A percentile compares a stretch with the other conserved stretches of the same genome.
phyloP scores from a whole-genome alignment of 352 stramenopile species.

The Phytophthora chlamydospora region DNA sequence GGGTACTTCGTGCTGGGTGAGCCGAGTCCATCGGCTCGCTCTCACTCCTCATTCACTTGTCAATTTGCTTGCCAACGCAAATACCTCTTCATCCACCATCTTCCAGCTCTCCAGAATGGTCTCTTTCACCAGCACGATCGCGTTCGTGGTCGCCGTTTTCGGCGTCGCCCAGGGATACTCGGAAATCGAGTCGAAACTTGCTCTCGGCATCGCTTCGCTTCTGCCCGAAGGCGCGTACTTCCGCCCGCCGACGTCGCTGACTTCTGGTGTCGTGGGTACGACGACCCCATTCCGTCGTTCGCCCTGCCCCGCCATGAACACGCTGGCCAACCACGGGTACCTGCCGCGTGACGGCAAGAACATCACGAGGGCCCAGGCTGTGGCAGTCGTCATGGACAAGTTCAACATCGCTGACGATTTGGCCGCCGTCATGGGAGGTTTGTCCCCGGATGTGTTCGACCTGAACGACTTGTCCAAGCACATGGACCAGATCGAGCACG shows the following conservation, averaged over 20 bases:
- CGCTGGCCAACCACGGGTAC: slow-evolving; percentile 55
- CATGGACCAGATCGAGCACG: slow-evolving; percentile 19
- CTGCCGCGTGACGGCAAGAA: slow-evolving; percentile 44
- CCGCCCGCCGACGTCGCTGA: slow-evolving; percentile 23
- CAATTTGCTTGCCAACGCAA: slow-evolving; percentile 4
- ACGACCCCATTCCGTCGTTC: slow-evolving; percentile 32
- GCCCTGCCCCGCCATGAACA: slow-evolving; percentile 53
- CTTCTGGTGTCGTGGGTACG: slow-evolving; percentile 24
- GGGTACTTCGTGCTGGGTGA: background rate
- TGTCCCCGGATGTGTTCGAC: slow-evolving; percentile 17
- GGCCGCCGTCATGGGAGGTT: slow-evolving; percentile 6
- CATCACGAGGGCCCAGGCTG: slow-evolving; percentile 18
- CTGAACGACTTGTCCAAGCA: slow-evolving; percentile 23
- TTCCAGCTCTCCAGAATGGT: background rate
- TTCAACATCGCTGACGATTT: slow-evolving; percentile 37
- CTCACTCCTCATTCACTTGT: background rate
- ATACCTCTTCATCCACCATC: background rate
- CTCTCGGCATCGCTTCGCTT: background rate
- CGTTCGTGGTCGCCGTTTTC: background rate
- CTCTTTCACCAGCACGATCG: background rate
- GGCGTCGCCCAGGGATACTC: slow-evolving; percentile 9
- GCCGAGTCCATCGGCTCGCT: background rate
- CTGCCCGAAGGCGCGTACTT: slow-evolving; percentile 23
- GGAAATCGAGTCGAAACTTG: background rate
- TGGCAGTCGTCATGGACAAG: slow-evolving; percentile 30